phyloP scores from a whole-genome alignment of 139 green algal species.

The Chlamydomonas incerta region DNA sequence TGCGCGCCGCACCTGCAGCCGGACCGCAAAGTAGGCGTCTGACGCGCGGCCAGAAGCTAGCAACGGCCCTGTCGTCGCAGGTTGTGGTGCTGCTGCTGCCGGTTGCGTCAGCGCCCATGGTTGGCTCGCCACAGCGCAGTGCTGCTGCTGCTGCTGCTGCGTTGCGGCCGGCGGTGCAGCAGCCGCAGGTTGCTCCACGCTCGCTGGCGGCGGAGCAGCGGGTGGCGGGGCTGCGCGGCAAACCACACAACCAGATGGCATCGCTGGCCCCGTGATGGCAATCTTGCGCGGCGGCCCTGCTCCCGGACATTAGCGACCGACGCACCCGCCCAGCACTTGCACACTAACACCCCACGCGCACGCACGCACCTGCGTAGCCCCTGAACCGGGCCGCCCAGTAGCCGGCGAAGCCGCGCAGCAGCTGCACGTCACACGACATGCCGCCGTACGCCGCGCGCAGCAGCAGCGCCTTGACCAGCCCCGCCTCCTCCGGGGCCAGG shows the following conservation, averaged over 20 bases:
- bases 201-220: no score
- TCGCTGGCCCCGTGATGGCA: no score
- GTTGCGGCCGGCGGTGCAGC: no score
- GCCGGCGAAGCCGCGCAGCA: slow-evolving; percentile 58
- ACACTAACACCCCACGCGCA: no score
- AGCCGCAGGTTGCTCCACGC: no score
- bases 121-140: no score
- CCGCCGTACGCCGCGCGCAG: slow-evolving; percentile 65
- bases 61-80: not conserved
- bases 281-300: no score
- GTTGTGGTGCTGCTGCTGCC: not conserved
- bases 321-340: no score
- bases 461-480: slow-evolving; percentile 61
- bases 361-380: slow-evolving; percentile 24
- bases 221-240: no score
- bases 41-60: not conserved
- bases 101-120: not conserved
- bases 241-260: no score
- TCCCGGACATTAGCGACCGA: no score
- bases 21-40: slow-evolving; percentile 15
- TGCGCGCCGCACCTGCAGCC: slow-evolving; percentile 27
- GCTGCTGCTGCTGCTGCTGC: no score
- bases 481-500: slow-evolving; percentile 24
- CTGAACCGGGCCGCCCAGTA: slow-evolving; percentile 47
- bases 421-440: slow-evolving; percentile 62